Base-by-base conservation (phyloP, 1,284 basidiomycete genomes). In the Puccinia triticina region DNA sequence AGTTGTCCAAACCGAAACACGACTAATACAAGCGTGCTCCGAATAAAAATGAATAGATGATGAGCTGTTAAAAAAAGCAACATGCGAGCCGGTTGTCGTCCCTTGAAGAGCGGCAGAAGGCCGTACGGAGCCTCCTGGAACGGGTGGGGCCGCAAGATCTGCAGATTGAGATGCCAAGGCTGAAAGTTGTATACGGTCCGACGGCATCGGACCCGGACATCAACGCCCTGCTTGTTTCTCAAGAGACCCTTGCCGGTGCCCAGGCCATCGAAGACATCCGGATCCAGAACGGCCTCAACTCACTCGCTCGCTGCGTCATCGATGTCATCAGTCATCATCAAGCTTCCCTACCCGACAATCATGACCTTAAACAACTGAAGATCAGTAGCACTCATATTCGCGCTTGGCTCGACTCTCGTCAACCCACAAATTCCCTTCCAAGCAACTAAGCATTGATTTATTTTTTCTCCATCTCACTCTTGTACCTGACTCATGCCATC, bases 141-240 rank as follows among this genome's bases (percentile, higher is more conserved):
- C 29, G 3, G 21, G 32, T 59, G 14, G 81, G 50, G 53, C 48
- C 82, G 71, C 8, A 46, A 37, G 32, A 40, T 7, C 37, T 83
- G 12, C 74, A 59, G 29, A 55, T 82, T 16, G 76, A 80, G 26
- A 46, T 69, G 10, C 64, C 81, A 34, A 26, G 67, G 1, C 57
- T 77, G 14, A 80, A 86, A 72, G 95, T 98, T 86, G 91, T 95
- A 0, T 94, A 91, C 84, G 95, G 95, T 0, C 95, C 95, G 4
- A 96, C 95, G 0, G 92, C 90, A 1, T 91, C 90, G 88, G 94
- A 97, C 85, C 89, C 92, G 0, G 90, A 95, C 85, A 91, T 97
- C 26, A 92, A 96, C 84, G 94, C 91, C 3, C 88, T 98, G 16
- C 92, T 97, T 10, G 93, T 96, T 46, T 94, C 93, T 88, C 90